phyloP scores from a whole-genome alignment of 495 filamentous ascomycete genomes.

The Penicillium manginii region DNA sequence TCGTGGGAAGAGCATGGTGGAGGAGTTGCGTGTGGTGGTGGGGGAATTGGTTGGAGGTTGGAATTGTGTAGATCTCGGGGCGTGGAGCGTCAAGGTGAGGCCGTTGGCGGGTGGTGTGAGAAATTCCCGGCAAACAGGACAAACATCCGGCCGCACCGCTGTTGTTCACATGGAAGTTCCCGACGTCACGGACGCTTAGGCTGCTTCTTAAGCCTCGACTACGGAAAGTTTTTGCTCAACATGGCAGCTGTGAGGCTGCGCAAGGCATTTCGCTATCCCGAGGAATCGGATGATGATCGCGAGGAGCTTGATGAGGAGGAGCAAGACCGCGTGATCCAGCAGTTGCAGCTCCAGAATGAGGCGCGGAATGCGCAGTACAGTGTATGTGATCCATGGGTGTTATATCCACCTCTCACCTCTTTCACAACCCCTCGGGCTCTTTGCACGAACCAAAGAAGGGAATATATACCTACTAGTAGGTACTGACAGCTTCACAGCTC shows the following conservation, averaged over 20 bases:
- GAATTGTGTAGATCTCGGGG: too few relatives aligned
- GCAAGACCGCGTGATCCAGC: constrained; percentile 70
- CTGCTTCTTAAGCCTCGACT: too few relatives aligned
- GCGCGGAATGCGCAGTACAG: constrained; percentile 61
- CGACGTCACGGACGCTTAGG: constrained; percentile 6
- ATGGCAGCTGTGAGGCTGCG: constrained; percentile 61
- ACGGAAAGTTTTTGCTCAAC: not conserved
- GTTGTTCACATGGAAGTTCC: not conserved
- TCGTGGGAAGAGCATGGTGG: constrained; percentile 20
- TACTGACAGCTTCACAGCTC: constrained; percentile 35
- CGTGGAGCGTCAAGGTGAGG: not conserved
- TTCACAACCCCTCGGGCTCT: too few relatives aligned
- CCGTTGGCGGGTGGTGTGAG: constrained; percentile 2
- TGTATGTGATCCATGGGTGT: constrained; percentile 37
- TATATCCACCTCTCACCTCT: too few relatives aligned
- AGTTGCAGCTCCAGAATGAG: constrained; percentile 60
- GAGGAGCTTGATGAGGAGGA: constrained; percentile 71
- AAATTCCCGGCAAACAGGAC: constrained; percentile 33
- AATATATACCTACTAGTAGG: too few relatives aligned
- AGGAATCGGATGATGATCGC: constrained; percentile 52
- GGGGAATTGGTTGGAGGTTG: not conserved
- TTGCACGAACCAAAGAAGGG: not conserved
- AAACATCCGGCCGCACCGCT: constrained; percentile 23
- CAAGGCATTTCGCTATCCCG: constrained; percentile 65
- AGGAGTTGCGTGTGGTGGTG: not conserved